A percentile compares a stretch with the other conserved stretches of the same genome.
phyloP scores from a whole-genome alignment of 768 basidiomycete species.

The Leccinum aurantiacum region DNA sequence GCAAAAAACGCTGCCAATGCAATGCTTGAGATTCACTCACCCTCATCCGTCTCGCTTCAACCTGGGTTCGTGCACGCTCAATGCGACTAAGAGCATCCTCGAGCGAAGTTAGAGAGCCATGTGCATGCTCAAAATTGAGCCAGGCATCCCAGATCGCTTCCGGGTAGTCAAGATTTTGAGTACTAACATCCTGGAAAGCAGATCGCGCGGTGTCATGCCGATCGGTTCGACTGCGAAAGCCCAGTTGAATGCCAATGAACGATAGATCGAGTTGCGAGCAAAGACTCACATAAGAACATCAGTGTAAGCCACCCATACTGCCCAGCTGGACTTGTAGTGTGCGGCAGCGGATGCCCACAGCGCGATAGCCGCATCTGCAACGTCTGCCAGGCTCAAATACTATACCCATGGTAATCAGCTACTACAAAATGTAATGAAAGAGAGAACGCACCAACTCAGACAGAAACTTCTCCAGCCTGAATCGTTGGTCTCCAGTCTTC shows the following conservation, averaged over 20 bases:
- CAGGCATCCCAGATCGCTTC: conserved; percentile 93
- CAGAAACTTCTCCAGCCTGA: conserved; percentile 83
- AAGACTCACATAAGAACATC: conserved; percentile 67
- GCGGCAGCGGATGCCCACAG: conserved; percentile 70
- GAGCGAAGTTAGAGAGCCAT: conserved; percentile 70
- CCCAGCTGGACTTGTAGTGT: conserved; percentile 67
- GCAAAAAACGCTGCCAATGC: neutral
- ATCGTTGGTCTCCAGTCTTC: conserved; percentile 67
- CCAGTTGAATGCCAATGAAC: neutral
- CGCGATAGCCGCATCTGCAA: conserved; percentile 54
- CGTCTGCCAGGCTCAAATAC: conserved; percentile 46
- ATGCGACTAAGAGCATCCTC: conserved; percentile 63
- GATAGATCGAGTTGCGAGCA: neutral
- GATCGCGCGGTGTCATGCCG: conserved; percentile 61
- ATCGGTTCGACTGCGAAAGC: conserved; percentile 45
- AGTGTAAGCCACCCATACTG: conserved; percentile 73
- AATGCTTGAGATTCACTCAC: conserved; percentile 36
- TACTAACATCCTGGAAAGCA: conserved; percentile 63
- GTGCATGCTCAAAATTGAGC: conserved; percentile 81
- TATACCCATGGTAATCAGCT: conserved; percentile 23
- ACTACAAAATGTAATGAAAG: neutral
- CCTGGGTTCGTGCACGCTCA: conserved; percentile 60
- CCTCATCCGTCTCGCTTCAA: conserved; percentile 63
- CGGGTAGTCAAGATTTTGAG: conserved; percentile 88
- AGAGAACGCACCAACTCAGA: conserved; percentile 61